Percentiles rank a stretch among this genome's conserved stretches.
These are phyloP conservation scores for Clitoria ternatea DNA, from an alignment of 306 rosid genomes.

Conservation along the genomic window DNA sequence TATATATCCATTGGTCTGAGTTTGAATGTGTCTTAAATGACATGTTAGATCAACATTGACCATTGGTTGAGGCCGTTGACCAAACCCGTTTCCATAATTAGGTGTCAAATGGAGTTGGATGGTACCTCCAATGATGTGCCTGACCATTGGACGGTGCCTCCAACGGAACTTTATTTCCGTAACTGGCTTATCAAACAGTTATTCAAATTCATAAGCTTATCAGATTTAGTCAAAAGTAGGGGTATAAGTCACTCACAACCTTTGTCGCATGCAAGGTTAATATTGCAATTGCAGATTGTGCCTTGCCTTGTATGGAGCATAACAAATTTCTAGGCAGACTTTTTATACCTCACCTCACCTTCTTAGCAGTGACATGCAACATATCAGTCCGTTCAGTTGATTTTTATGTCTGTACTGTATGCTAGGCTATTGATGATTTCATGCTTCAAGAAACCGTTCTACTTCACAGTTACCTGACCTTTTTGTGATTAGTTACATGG, in stretches of 20 bases:
- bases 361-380: neutral
- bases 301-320: neutral
- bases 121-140: too few species aligned
- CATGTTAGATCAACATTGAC: too few species aligned
- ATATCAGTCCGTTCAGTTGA: neutral
- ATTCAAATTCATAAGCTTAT: too few species aligned
- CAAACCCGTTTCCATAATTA: too few species aligned
- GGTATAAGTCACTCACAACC: neutral
- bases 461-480: constrained; percentile 29
- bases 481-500: constrained; percentile 34
- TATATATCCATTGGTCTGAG: too few species aligned
- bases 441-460: constrained; percentile 30
- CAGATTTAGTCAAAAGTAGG: too few species aligned
- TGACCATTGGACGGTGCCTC: too few species aligned
- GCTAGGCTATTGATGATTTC: constrained; percentile 8
- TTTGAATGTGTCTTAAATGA: too few species aligned
- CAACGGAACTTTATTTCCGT: too few species aligned
- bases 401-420: neutral
- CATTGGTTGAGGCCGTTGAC: too few species aligned
- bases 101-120: too few species aligned
- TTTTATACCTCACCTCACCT: neutral
- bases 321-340: neutral
- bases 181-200: too few species aligned
- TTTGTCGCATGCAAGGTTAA: neutral
- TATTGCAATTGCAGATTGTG: neutral